phyloP scores from a whole-genome alignment of 1,139 yeast species.

The Candida frijolesensis region DNA sequence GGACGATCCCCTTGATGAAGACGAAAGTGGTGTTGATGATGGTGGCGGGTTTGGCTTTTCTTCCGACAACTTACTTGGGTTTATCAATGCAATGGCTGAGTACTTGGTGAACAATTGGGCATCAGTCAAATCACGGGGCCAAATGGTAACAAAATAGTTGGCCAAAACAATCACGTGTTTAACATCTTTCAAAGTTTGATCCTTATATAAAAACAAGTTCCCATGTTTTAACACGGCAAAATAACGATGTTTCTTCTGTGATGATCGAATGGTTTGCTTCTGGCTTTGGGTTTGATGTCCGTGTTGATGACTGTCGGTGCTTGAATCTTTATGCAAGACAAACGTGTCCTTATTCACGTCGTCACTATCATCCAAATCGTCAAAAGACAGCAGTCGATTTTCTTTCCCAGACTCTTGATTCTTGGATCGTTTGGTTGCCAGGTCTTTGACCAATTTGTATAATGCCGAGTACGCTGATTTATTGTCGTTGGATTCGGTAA shows the following conservation, averaged over 20 bases:
- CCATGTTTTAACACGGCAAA: conserved; percentile 80
- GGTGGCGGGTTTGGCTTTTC: neutral
- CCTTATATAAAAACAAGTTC: conserved; percentile 77
- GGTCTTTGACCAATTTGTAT: conserved; percentile 54
- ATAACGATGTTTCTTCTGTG: conserved; percentile 58
- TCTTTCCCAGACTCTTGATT: conserved; percentile 10
- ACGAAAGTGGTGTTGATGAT: neutral
- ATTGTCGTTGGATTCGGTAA: conserved; percentile 41
- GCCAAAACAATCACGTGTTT: conserved; percentile 79
- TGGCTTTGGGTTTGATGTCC: conserved; percentile 2
- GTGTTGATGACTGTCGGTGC: conserved; percentile 4
- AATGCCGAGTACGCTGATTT: conserved; percentile 62
- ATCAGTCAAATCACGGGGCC: conserved; percentile 80
- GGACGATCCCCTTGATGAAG: conserved; percentile 1
- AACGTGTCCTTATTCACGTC: conserved; percentile 5
- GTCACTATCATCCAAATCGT: conserved; percentile 3
- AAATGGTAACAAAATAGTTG: conserved; percentile 70
- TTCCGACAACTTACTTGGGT: conserved; percentile 15
- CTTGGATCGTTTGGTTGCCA: conserved; percentile 16
- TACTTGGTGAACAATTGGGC: conserved; percentile 78
- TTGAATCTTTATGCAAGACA: conserved; percentile 2
- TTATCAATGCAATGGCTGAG: conserved; percentile 74
- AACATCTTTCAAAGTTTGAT: conserved; percentile 64
- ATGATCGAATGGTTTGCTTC: conserved; percentile 13
- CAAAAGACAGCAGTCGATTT: neutral